Percentiles rank a stretch among this genome's conserved stretches.
phyloP scores from a whole-genome alignment of 2,329 filamentous ascomycete genomes.

The Mycogone perniciosa region DNA sequence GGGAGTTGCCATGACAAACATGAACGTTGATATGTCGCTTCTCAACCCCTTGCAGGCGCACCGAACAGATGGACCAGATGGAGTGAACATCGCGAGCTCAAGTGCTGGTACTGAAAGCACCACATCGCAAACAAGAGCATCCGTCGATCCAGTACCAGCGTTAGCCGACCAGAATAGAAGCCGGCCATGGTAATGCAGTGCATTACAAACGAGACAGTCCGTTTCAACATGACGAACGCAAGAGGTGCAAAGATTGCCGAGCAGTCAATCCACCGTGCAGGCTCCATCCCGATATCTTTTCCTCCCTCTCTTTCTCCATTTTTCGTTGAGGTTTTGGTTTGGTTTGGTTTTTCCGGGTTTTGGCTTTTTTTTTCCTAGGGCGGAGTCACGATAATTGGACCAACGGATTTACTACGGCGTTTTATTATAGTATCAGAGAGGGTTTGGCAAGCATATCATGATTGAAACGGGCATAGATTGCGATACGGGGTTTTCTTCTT shows the following conservation, averaged over 20 bases:
- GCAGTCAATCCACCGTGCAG: too few relatives aligned
- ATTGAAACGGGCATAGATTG: neutral
- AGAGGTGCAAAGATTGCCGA: too few relatives aligned
- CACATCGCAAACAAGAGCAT: neutral
- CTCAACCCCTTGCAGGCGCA: neutral
- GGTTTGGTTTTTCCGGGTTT: neutral
- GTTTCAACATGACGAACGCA: too few relatives aligned
- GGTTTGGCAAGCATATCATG: too few relatives aligned
- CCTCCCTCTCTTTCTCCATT: neutral
- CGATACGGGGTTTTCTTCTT: neutral
- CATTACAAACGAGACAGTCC: neutral
- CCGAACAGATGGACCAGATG: neutral
- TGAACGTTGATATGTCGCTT: neutral
- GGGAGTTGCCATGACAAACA: neutral
- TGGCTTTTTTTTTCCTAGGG: neutral
- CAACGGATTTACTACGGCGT: neutral
- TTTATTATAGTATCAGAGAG: neutral
- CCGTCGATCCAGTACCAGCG: neutral
- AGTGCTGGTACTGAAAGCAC: neutral
- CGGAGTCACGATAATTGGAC: neutral
- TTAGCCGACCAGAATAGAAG: neutral
- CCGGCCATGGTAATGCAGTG: conserved; percentile 6
- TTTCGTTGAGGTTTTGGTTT: neutral
- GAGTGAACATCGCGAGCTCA: neutral
- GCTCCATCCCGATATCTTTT: too few relatives aligned